Percentiles rank a stretch among this genome's conserved stretches.
Evolutionary conservation across 2,329 filamentous ascomycete species (phyloP).

Genomic region (Trichophyton simii): DNA sequence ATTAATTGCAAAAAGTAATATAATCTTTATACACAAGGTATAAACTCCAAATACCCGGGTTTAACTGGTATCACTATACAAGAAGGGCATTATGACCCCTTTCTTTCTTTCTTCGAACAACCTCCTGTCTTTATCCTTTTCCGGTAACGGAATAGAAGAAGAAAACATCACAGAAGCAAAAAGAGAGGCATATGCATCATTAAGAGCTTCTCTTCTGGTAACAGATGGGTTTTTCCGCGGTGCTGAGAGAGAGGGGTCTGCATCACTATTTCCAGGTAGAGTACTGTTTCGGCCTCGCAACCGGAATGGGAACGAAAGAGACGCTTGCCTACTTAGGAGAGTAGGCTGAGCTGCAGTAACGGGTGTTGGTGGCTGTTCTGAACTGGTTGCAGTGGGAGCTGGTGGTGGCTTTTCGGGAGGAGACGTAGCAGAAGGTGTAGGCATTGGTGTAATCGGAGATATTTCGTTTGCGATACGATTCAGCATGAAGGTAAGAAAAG

Average conservation of each 20-base stretch:
- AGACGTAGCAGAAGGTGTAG: conserved; percentile 9
- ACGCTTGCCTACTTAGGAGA: background rate
- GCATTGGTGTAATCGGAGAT: conserved; percentile 24
- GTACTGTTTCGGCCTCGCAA: conserved; percentile 8
- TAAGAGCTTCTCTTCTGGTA: conserved; percentile 46
- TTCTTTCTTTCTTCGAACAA: conserved; percentile 51
- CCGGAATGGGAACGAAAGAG: conserved; percentile 12
- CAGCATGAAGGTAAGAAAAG: conserved; percentile 72
- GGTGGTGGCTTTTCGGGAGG: conserved; percentile 18
- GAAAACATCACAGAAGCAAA: conserved; percentile 55
- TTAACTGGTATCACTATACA: conserved; percentile 29
- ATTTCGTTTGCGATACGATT: conserved; percentile 46
- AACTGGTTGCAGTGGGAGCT: conserved; percentile 15
- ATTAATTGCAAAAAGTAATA: background rate
- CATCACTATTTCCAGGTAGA: conserved; percentile 5
- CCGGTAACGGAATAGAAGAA: conserved; percentile 23
- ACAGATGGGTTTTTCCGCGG: conserved; percentile 37
- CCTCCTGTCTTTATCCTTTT: conserved; percentile 48
- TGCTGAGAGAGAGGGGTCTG: conserved; percentile 12
- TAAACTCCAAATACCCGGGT: background rate
- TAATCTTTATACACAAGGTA: background rate
- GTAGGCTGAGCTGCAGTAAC: conserved; percentile 10
- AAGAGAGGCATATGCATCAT: conserved; percentile 50
- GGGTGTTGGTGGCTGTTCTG: conserved; percentile 23
- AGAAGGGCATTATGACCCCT: conserved; percentile 58